Evolutionary conservation across 164 flowering plant species (phyloP).

Genomic region (Amborella trichopoda): DNA sequence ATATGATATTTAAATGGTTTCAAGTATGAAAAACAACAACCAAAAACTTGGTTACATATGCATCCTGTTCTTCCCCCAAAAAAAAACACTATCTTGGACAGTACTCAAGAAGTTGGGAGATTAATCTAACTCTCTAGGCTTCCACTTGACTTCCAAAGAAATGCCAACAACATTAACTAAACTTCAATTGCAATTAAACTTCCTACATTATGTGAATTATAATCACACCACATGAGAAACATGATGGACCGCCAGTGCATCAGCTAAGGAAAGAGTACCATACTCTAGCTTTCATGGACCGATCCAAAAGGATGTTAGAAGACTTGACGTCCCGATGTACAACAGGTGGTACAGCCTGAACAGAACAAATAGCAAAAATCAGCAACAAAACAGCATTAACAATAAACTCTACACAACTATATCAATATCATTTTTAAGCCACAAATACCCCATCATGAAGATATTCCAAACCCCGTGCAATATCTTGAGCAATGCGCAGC

Average conservation of each 20-base stretch:
- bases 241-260: not conserved
- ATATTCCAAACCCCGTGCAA: slow-evolving; percentile 96
- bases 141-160: too few species aligned
- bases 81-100: not conserved
- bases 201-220: not conserved
- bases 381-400: slow-evolving; percentile 2
- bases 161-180: too few species aligned
- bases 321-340: slow-evolving; percentile 94
- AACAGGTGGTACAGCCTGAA: slow-evolving; percentile 92
- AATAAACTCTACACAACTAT: not conserved
- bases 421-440: not conserved
- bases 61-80: too few species aligned
- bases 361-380: slow-evolving; percentile 1
- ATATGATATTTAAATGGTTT: too few species aligned
- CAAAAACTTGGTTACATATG: too few species aligned
- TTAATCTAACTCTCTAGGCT: too few species aligned
- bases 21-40: too few species aligned
- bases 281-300: slow-evolving; percentile 94
- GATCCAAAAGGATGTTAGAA: slow-evolving; percentile 86
- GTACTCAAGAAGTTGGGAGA: too few species aligned
- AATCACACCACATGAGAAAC: not conserved
- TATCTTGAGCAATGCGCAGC: slow-evolving; percentile 77
- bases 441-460: slow-evolving; percentile 92
- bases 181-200: too few species aligned
- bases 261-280: slow-evolving; percentile 4